Percentiles rank a stretch among this genome's conserved stretches.
These are phyloP conservation scores for Phytophthora quininea DNA, from an alignment of 352 stramenopile species.

Conservation along the genomic window DNA sequence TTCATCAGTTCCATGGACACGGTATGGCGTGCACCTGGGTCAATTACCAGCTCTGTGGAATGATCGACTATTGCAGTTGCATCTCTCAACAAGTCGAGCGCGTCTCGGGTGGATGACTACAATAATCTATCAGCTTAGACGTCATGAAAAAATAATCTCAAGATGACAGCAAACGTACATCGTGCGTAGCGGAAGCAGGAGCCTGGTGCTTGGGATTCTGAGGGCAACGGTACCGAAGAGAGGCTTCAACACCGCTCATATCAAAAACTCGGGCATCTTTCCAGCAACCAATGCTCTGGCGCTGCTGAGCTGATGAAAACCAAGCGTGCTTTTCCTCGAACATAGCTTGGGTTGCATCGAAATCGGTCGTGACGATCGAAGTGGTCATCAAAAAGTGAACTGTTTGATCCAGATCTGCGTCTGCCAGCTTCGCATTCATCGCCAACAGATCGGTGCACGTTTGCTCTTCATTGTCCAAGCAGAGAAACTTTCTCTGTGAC, in stretches of 20 bases:
- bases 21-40: conserved; percentile 48
- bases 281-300: conserved; percentile 60
- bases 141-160: background rate
- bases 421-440: conserved; percentile 26
- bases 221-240: conserved; percentile 46
- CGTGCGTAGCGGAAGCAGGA: conserved; percentile 17
- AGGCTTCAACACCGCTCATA: conserved; percentile 56
- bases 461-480: conserved; percentile 57
- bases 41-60: conserved; percentile 42
- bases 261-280: conserved; percentile 55
- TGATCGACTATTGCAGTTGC: conserved; percentile 19
- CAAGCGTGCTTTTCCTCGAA: conserved; percentile 59
- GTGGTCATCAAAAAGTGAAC: conserved; percentile 70
- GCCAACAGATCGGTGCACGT: conserved; percentile 55
- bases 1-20: conserved; percentile 54
- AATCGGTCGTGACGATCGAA: conserved; percentile 57
- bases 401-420: conserved; percentile 54
- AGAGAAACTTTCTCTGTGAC: conserved; percentile 46
- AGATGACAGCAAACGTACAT: conserved; percentile 17
- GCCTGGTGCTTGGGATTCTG: conserved; percentile 49
- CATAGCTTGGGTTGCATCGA: conserved; percentile 42
- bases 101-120: conserved; percentile 32
- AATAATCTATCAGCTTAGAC: background rate
- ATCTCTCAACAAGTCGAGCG: conserved; percentile 42
- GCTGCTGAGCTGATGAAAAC: conserved; percentile 45